These are phyloP conservation scores for Alloascoidea hylecoeti DNA, from an alignment of 805 yeast genomes.

Conservation along the genomic window DNA sequence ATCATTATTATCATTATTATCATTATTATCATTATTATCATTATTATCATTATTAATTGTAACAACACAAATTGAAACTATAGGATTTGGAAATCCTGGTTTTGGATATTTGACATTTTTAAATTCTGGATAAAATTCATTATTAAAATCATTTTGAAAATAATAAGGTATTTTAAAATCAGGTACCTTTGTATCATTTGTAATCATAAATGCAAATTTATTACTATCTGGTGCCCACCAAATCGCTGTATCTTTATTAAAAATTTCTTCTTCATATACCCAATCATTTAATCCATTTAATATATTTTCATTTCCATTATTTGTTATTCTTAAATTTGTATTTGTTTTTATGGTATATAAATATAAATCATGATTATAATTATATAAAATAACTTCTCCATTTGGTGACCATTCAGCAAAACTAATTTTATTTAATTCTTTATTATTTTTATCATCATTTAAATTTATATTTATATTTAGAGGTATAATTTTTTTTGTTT, in stretches of 20 bases:
- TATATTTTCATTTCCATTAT: slow-evolving; percentile 36
- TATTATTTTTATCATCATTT: too few relatives aligned
- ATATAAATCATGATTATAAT: slow-evolving; percentile 57
- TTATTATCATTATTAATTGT: slow-evolving; percentile 14
- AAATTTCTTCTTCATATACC: slow-evolving; percentile 77
- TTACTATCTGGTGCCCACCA: slow-evolving; percentile 68
- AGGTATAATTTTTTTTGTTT: slow-evolving; percentile 14
- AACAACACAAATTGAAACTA: slow-evolving; percentile 29
- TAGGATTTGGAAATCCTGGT: slow-evolving; percentile 55
- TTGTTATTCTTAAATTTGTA: slow-evolving; percentile 13
- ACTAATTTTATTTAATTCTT: slow-evolving; percentile 20
- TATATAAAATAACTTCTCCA: slow-evolving; percentile 51
- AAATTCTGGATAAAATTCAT: slow-evolving; percentile 29
- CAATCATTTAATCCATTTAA: slow-evolving; percentile 68
- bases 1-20: too few relatives aligned
- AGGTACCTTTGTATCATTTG: slow-evolving; percentile 47
- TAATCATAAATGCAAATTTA: slow-evolving; percentile 35
- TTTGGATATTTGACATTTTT: slow-evolving; percentile 51
- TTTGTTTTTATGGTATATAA: slow-evolving; percentile 22
- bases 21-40: slow-evolving; percentile 9
- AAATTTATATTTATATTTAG: too few relatives aligned
- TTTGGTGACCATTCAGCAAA: slow-evolving; percentile 67
- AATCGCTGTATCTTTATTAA: slow-evolving; percentile 38
- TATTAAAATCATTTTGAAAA: slow-evolving; percentile 18
- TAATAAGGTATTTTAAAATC: slow-evolving; percentile 37